These are phyloP conservation scores for Trichosanthes truncata DNA, from an alignment of 306 rosid species.

Conservation along the genomic window DNA sequence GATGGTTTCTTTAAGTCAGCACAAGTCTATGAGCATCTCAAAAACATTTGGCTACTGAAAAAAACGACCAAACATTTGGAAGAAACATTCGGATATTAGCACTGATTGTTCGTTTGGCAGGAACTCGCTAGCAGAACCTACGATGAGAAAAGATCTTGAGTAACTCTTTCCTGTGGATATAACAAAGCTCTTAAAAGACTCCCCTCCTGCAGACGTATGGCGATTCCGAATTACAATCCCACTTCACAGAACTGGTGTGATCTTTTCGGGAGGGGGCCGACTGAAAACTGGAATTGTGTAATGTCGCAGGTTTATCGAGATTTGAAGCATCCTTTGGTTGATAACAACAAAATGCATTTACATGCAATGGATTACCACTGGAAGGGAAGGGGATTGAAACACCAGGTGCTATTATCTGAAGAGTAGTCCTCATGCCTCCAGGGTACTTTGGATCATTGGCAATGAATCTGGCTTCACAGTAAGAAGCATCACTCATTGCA, in stretches of 20 bases:
- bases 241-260: conserved; percentile 22
- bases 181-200: not conserved
- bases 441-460: conserved; percentile 16
- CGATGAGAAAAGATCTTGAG: not conserved
- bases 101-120: not conserved
- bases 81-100: not conserved
- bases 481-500: conserved; percentile 26
- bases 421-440: conserved; percentile 18
- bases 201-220: conserved; percentile 7
- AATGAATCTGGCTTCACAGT: conserved; percentile 20
- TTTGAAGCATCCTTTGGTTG: conserved; percentile 19
- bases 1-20: not conserved
- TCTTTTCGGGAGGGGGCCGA: conserved; percentile 17
- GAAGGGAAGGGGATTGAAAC: conserved; percentile 14
- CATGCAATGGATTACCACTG: conserved; percentile 12
- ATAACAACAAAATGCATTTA: conserved; percentile 17
- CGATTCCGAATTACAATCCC: conserved; percentile 29
- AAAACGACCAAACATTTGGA: conserved; percentile 3
- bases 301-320: not conserved
- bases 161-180: not conserved
- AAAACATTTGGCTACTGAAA: not conserved
- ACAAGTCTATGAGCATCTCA: conserved; percentile 2
- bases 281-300: not conserved
- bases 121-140: not conserved
- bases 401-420: conserved; percentile 18